A percentile compares a stretch with the other conserved stretches of the same genome.
Evolutionary conservation across 306 rosid species (phyloP).

Genomic region (Alnus rubra): DNA sequence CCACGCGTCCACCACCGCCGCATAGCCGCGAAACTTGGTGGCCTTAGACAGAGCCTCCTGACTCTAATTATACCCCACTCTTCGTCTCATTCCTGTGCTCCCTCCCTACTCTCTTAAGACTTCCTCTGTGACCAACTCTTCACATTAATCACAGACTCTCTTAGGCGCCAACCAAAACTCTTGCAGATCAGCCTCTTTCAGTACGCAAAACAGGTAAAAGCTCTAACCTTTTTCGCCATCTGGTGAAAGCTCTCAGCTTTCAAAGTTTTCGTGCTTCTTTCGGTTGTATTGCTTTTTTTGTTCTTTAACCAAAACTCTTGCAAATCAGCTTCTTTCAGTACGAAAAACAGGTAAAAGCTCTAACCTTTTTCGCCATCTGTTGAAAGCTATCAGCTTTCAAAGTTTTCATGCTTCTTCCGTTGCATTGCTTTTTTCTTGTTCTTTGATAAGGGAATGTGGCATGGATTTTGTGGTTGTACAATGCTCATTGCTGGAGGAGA

Average conservation of each 20-base stretch:
- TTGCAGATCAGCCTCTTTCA: slow-evolving; percentile 12
- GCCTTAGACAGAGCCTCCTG: slow-evolving; percentile 85
- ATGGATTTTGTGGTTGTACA: too few species aligned
- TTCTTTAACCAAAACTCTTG: too few species aligned
- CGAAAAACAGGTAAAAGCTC: too few species aligned
- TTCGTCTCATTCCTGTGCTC: too few species aligned
- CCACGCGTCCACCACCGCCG: slow-evolving; percentile 4
- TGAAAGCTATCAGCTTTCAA: too few species aligned
- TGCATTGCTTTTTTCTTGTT: too few species aligned
- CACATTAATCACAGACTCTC: slow-evolving; percentile 23
- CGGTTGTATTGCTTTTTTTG: not conserved
- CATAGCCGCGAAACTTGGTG: slow-evolving; percentile 50
- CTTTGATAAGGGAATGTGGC: too few species aligned
- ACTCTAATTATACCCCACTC: slow-evolving; percentile 43
- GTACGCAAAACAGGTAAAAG: slow-evolving; percentile 29
- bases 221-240: slow-evolving; percentile 16
- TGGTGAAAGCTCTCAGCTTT: too few species aligned
- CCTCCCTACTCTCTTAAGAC: not conserved
- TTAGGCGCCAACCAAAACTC: slow-evolving; percentile 45
- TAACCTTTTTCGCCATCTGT: too few species aligned
- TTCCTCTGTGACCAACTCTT: slow-evolving; percentile 45
- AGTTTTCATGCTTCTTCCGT: too few species aligned
- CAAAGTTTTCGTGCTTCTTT: not conserved
- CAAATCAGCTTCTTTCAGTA: too few species aligned
- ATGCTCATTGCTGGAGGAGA: too few species aligned